Conservation (phyloP, 805 yeast genomes). For the Ogataea corticis region DNA sequence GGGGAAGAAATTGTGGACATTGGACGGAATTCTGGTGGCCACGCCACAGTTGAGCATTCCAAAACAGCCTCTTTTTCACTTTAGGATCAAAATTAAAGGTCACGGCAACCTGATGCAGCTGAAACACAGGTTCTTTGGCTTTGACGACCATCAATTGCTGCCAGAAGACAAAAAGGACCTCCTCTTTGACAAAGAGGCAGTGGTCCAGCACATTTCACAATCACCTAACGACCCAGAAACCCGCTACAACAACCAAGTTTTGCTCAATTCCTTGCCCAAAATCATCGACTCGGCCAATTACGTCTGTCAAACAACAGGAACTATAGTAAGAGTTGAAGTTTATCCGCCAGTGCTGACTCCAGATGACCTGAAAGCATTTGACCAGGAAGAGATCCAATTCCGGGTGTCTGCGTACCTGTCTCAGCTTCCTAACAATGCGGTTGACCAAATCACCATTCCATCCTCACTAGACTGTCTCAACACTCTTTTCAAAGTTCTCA, state of each 20-base stretch:
- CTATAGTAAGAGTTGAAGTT: slow-evolving; percentile 53
- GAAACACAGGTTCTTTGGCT: slow-evolving; percentile 30
- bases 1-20: slow-evolving; percentile 19
- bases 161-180: slow-evolving; percentile 28
- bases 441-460: slow-evolving; percentile 39
- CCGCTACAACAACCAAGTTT: slow-evolving; percentile 11
- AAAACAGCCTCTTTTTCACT: slow-evolving; percentile 27
- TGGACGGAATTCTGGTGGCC: slow-evolving; percentile 31
- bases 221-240: slow-evolving; percentile 7
- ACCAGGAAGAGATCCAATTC: slow-evolving; percentile 47
- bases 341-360: slow-evolving; percentile 49
- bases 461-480: slow-evolving; percentile 57
- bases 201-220: not conserved
- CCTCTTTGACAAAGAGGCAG: slow-evolving; percentile 12
- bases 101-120: slow-evolving; percentile 10
- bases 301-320: slow-evolving; percentile 46
- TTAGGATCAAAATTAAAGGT: slow-evolving; percentile 30
- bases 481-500: slow-evolving; percentile 62
- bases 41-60: slow-evolving; percentile 16
- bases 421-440: slow-evolving; percentile 12
- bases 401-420: slow-evolving; percentile 46
- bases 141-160: slow-evolving; percentile 28
- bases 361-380: slow-evolving; percentile 49
- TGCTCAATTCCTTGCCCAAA: slow-evolving; percentile 33
- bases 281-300: slow-evolving; percentile 48